Base-by-base conservation (phyloP, 139 green algal genomes). In the Chlorella vulgaris region DNA sequence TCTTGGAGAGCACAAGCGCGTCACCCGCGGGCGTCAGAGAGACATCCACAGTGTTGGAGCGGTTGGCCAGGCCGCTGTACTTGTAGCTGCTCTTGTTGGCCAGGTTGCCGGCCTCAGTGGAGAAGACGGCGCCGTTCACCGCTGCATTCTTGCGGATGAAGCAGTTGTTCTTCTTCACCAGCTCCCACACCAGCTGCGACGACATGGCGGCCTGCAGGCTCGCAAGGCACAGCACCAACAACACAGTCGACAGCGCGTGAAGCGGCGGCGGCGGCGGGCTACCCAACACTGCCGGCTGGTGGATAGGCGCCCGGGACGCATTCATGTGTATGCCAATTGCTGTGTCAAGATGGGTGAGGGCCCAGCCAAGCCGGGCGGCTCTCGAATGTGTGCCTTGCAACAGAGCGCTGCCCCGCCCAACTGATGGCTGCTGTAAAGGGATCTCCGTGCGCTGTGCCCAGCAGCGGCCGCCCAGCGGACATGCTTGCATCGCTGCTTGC, bases 61-160 rank as follows among this genome's bases (percentile, higher is more conserved):
- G 38, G 83, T 85, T 89, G 47, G 82, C 82, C 66, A 89, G 77
- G 58, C 93, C 93, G 55, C 90, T 95, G 87, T 93, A 90, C 85
- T 96, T 97, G 92, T 94, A 97, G 83, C 76, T 90, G 89, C 91
- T 69, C 80, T 88, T 90, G 88, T 94, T 93, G 65, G 65, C 65
- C 86, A 95, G 82, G 87, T 95, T 95, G 76, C 91, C 90, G 22
- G 86, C 71, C 89, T 95, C 92, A 51, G 90, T 84, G 31, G 85
- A 91, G 77, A 95, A 89, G 15, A 81, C 53, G 43, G 67, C 69
- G 67, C 84, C 84, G 82, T 86, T 86, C 74, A 69, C 74, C 38
- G 74, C 62, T 7, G n/a, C 62, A 62, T 69, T 80, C 86, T 94
- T 95, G 61, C 84, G 76, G 40, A 95, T 19, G 73, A 96, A 95